A percentile compares a stretch with the other conserved stretches of the same genome.
phyloP scores from a whole-genome alignment of 768 basidiomycete genomes.

The Mycena latifolia region DNA sequence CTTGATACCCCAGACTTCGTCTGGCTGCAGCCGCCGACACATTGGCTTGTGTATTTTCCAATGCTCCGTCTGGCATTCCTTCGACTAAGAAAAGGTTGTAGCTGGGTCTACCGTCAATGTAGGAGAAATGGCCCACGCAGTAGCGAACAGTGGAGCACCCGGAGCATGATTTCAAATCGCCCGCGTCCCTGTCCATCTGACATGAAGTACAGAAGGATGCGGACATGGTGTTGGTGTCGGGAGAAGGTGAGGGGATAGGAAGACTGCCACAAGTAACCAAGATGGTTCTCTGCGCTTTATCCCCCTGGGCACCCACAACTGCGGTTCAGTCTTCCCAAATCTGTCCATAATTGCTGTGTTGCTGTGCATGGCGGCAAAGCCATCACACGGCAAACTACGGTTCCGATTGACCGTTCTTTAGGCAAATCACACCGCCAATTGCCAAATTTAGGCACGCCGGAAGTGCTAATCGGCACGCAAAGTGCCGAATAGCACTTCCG shows the following conservation, averaged over 20 bases:
- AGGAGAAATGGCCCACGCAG: conserved; percentile 16
- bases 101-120: conserved; percentile 6
- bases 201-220: conserved; percentile 10
- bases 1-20: conserved; percentile 40
- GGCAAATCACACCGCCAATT: no score
- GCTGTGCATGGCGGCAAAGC: not conserved
- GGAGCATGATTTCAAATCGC: conserved; percentile 16
- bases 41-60: conserved; percentile 42
- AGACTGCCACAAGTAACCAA: not conserved
- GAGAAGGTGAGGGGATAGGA: not conserved
- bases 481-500: no score
- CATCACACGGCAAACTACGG: not conserved
- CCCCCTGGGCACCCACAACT: not conserved
- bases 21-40: conserved; percentile 30
- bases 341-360: not conserved
- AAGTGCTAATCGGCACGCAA: no score
- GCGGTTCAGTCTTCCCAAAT: not conserved
- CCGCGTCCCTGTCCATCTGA: conserved; percentile 1
- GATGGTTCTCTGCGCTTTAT: not conserved
- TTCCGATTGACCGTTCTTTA: no score
- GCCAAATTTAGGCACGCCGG: no score
- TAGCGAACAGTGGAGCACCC: conserved; percentile 12
- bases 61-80: conserved; percentile 37
- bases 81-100: conserved; percentile 19
- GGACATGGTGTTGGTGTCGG: conserved; percentile 5